Percentiles rank a stretch among this genome's conserved stretches.
These are phyloP conservation scores for Monosporascus sp. DNA, from an alignment of 2,329 filamentous ascomycete species.

Conservation along the genomic window DNA sequence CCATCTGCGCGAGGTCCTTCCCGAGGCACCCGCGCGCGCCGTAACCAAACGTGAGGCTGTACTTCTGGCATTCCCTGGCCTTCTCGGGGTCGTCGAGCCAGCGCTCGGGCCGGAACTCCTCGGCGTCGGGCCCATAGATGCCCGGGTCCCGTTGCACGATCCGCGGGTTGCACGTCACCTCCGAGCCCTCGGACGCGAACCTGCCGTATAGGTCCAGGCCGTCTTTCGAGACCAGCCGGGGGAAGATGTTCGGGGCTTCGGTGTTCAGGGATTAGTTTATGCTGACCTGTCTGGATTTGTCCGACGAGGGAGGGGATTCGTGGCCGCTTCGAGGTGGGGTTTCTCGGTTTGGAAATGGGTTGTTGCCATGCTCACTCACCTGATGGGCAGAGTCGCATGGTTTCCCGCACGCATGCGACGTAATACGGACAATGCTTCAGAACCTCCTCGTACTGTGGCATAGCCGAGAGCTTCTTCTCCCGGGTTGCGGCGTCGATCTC, in stretches of 20 bases:
- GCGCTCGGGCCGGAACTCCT: neutral
- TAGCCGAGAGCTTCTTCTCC: slow-evolving; percentile 24
- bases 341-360: too few species aligned
- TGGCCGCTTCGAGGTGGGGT: too few species aligned
- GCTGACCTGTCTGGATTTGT: too few species aligned
- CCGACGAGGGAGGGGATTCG: too few species aligned
- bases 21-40: neutral
- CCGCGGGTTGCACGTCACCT: neutral
- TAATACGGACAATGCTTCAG: slow-evolving; percentile 39
- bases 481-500: slow-evolving; percentile 37
- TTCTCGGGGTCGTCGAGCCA: neutral
- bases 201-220: neutral
- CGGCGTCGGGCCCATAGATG: neutral
- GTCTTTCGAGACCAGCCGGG: slow-evolving; percentile 30
- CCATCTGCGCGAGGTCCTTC: neutral
- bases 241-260: slow-evolving; percentile 43
- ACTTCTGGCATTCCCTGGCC: neutral
- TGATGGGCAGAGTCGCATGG: slow-evolving; percentile 44
- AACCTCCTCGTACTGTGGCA: slow-evolving; percentile 39
- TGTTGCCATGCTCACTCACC: neutral
- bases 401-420: slow-evolving; percentile 45
- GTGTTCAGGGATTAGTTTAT: too few species aligned
- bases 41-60: neutral
- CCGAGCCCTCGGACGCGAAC: neutral
- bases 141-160: neutral